Conservation (phyloP, 805 yeast species). For the Grigorovia humatica region DNA sequence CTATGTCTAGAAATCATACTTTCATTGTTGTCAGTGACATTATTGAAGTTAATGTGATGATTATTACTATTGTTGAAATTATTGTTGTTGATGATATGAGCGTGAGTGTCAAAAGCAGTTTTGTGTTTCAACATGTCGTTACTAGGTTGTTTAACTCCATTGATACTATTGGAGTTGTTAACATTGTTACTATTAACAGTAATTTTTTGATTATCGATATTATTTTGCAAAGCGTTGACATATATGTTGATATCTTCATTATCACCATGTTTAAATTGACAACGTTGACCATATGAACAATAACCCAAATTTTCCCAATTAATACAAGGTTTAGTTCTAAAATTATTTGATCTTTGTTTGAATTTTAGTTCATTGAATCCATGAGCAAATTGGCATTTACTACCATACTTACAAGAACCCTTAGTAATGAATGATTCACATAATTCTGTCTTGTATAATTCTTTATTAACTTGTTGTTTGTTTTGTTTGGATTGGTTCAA, state of each 20-base stretch:
- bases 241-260: slow-evolving; percentile 25
- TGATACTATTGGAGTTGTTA: background rate
- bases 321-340: slow-evolving; percentile 85
- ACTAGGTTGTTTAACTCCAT: background rate
- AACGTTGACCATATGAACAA: slow-evolving; percentile 83
- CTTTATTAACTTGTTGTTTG: slow-evolving; percentile 37
- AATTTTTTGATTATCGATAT: background rate
- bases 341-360: slow-evolving; percentile 60
- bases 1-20: slow-evolving; percentile 6
- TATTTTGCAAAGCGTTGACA: slow-evolving; percentile 16
- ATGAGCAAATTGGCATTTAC: slow-evolving; percentile 91
- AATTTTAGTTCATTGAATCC: slow-evolving; percentile 67
- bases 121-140: background rate
- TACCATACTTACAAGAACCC: slow-evolving; percentile 76
- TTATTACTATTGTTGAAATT: background rate
- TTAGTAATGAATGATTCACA: slow-evolving; percentile 68
- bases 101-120: background rate
- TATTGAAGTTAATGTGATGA: background rate
- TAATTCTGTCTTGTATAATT: slow-evolving; percentile 80
- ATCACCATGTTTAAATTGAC: slow-evolving; percentile 79
- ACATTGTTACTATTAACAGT: background rate
- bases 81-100: background rate
- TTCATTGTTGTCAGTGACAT: background rate
- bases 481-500: background rate
- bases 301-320: slow-evolving; percentile 76